Base-by-base conservation (phyloP, 176 grass and related monocot species). In the Tillandsia fasciculata region DNA sequence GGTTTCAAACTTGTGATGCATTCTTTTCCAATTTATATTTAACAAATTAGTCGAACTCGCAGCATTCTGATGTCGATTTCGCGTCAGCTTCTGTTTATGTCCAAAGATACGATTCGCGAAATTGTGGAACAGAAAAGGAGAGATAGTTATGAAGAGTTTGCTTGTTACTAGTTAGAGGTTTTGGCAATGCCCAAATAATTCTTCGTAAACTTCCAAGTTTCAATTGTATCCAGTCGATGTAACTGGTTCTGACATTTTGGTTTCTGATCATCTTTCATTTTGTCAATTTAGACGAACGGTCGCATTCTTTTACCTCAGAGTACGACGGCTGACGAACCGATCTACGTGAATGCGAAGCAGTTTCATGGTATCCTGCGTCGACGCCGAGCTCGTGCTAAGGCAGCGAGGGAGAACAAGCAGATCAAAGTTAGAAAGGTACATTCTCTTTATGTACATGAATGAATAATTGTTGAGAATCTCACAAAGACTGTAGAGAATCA, bases 321-420 rank as follows among this genome's bases (percentile, higher is more conserved):
- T 52, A 71, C 79, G 22, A 53, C 64, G 13, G 22, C 77, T 15
- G 74, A 78, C 0, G 85, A 70, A 47, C 76, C 85, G 27, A 52
- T 92, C 17, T 88, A 78, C 72, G 85, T 92, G 69, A 92, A 88
- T 50, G 70, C 89, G 28, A 92, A 85, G 63, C 89, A 92, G 65
- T 80, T 92, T 70, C 71, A 92, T 47, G 89, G 84, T 24, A 88
- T 92, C 73, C 73, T 92, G 49, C 76, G 85, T 51, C 77, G 89
- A 24, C 82, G 85, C 50, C 76, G 66, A 22, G 85, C 82, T 2
- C 85, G 82, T 66, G 82, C 82, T 49, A 85, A 85, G 76, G 79
- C 52, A 12, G 65, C 52, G 53, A 73, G 76, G 33, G 64, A 85
- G 52, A 79, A 80, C 71, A 80, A 73, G 63, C 2, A 68, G 28